Conservation (phyloP, 768 basidiomycete species). For the Aureoboletus auriporus region DNA sequence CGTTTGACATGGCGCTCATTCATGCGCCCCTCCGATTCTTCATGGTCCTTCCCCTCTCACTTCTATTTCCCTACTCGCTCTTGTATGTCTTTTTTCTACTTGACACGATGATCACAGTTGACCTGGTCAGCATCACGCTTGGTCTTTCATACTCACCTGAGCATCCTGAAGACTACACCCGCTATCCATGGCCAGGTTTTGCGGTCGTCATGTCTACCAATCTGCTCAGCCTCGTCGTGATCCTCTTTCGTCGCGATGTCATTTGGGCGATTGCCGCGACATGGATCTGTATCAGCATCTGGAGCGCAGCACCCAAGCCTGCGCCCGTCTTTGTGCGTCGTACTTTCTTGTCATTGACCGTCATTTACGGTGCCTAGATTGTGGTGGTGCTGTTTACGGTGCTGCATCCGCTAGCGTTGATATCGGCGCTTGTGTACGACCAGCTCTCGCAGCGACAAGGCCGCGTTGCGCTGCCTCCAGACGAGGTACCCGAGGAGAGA, state of each 20-base stretch:
- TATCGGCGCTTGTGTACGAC: constrained; percentile 43
- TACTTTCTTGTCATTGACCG: not conserved
- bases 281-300: constrained; percentile 69
- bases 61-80: constrained; percentile 51
- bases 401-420: constrained; percentile 58
- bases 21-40: constrained; percentile 80
- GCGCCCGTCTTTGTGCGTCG: constrained; percentile 57
- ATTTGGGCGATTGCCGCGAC: constrained; percentile 74
- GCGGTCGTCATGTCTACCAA: constrained; percentile 66
- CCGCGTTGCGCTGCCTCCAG: constrained; percentile 40
- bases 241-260: constrained; percentile 58
- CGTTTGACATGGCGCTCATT: constrained; percentile 77
- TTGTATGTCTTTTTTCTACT: constrained; percentile 35
- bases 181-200: constrained; percentile 71
- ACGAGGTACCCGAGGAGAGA: constrained; percentile 26
- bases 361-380: constrained; percentile 36
- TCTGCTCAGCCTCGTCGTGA: constrained; percentile 48
- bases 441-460: constrained; percentile 24
- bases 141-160: constrained; percentile 53
- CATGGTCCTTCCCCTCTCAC: constrained; percentile 49
- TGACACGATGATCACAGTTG: no score
- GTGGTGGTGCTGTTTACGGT: constrained; percentile 61
- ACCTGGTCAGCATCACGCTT: constrained; percentile 54
- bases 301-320: constrained; percentile 59
- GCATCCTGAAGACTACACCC: constrained; percentile 49